These are phyloP conservation scores for Coemansia sp. DNA, from an alignment of 192 early-diverging fungal species.

Conservation along the genomic window DNA sequence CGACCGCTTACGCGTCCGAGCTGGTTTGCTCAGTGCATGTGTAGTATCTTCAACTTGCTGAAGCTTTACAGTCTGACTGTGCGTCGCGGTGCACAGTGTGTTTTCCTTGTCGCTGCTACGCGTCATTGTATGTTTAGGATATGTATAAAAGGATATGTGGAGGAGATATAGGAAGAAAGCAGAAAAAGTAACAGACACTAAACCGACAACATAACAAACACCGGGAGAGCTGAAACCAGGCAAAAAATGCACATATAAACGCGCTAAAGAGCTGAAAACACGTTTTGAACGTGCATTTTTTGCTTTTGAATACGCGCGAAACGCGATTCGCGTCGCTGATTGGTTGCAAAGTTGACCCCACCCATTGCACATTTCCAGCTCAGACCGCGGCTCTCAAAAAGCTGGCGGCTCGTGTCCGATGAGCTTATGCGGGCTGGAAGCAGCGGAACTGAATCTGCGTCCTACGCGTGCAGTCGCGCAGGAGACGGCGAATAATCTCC, in stretches of 20 bases:
- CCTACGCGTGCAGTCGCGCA: slow-evolving; percentile 60
- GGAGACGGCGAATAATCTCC: slow-evolving; percentile 50
- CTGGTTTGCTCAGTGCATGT: neutral
- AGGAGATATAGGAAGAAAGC: neutral
- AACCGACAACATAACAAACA: slow-evolving; percentile 5
- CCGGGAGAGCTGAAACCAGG: neutral
- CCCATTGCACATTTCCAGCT: neutral
- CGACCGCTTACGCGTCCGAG: slow-evolving; percentile 25
- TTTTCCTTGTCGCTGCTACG: slow-evolving; percentile 33
- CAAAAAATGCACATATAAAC: neutral
- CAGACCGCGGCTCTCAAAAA: neutral
- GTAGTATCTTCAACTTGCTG: neutral
- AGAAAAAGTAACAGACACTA: slow-evolving; percentile 6
- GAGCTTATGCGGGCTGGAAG: slow-evolving; percentile 42
- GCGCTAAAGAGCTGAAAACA: slow-evolving; percentile 1
- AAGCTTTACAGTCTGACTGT: slow-evolving; percentile 1
- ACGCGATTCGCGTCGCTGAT: slow-evolving; percentile 10
- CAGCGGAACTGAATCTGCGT: slow-evolving; percentile 70
- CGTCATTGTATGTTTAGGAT: slow-evolving; percentile 14
- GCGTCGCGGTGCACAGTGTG: neutral
- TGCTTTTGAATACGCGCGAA: neutral
- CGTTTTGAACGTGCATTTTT: slow-evolving; percentile 4
- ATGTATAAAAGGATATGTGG: neutral
- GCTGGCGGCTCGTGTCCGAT: neutral
- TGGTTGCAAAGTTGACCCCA: neutral